A percentile compares a stretch with the other conserved stretches of the same genome.
phyloP scores from a whole-genome alignment of 2,329 filamentous ascomycete genomes.

The Pyrenophora tritici-repentis region DNA sequence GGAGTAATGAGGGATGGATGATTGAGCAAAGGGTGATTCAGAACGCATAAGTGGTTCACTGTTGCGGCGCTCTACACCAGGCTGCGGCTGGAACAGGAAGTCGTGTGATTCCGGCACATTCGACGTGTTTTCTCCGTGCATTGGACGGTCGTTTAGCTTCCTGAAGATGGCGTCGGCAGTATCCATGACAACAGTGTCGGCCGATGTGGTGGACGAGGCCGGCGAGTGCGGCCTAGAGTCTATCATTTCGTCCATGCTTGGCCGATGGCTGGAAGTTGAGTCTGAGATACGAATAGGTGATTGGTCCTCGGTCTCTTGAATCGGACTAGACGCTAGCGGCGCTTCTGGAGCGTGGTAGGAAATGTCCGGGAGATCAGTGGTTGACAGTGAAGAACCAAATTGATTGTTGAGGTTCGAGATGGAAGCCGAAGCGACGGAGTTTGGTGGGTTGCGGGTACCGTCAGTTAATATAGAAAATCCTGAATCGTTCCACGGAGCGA shows the following conservation, averaged over 20 bases:
- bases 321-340: slow-evolving; percentile 14
- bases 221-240: slow-evolving; percentile 25
- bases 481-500: slow-evolving; percentile 22
- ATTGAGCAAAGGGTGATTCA: slow-evolving; percentile 13
- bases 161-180: slow-evolving; percentile 36
- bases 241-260: slow-evolving; percentile 13
- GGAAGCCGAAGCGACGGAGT: slow-evolving; percentile 35
- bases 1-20: slow-evolving; percentile 20
- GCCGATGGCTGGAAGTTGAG: slow-evolving; percentile 9
- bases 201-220: slow-evolving; percentile 26
- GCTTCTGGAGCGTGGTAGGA: slow-evolving; percentile 36
- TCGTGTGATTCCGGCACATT: slow-evolving; percentile 37
- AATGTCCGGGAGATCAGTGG: slow-evolving; percentile 31
- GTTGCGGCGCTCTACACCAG: slow-evolving; percentile 8
- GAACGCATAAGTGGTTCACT: slow-evolving; percentile 17
- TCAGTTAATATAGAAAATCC: slow-evolving; percentile 30
- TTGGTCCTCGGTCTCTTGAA: slow-evolving; percentile 5
- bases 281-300: slow-evolving; percentile 8
- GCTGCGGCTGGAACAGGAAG: slow-evolving; percentile 30
- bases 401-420: slow-evolving; percentile 10
- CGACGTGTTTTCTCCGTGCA: slow-evolving; percentile 12
- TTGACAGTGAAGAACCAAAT: slow-evolving; percentile 24
- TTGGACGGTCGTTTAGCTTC: slow-evolving; percentile 31
- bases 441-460: slow-evolving; percentile 36
- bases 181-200: slow-evolving; percentile 30